These are phyloP conservation scores for Phanerodontia chrysosporium DNA, from an alignment of 768 basidiomycete genomes.

Conservation along the genomic window DNA sequence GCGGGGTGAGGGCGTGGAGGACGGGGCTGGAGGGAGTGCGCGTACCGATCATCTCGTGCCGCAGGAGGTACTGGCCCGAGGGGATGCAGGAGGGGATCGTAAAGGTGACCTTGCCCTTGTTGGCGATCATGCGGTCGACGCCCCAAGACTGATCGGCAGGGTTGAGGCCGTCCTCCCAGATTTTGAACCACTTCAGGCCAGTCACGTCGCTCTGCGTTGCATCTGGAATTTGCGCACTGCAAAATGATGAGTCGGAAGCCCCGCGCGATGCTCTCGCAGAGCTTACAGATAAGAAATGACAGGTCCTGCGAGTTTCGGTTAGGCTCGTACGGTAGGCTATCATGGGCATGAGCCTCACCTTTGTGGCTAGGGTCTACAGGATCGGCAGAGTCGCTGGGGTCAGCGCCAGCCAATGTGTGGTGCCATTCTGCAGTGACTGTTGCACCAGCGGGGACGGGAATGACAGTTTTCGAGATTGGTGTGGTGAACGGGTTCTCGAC, in stretches of 20 bases:
- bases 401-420: constrained; percentile 4
- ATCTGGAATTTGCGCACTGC: constrained; percentile 39
- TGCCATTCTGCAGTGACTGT: constrained; percentile 42
- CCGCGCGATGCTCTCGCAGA: no score
- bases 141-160: constrained; percentile 35
- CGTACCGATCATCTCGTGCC: constrained; percentile 43
- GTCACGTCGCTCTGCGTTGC: constrained; percentile 44
- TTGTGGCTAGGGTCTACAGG: constrained; percentile 50
- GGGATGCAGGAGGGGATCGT: constrained; percentile 42
- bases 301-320: constrained; percentile 37
- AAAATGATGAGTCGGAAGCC: no score
- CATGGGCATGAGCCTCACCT: no score
- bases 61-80: constrained; percentile 44
- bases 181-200: constrained; percentile 50
- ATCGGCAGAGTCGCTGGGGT: constrained; percentile 40
- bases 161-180: constrained; percentile 41
- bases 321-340: no score
- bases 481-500: constrained; percentile 21
- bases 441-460: constrained; percentile 44
- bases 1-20: not conserved
- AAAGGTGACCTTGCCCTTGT: constrained; percentile 49
- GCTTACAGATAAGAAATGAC: constrained; percentile 47
- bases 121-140: constrained; percentile 41
- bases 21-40: no score
- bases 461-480: constrained; percentile 10